Base-by-base conservation (phyloP, 805 yeast genomes). In the Candida piceae region DNA sequence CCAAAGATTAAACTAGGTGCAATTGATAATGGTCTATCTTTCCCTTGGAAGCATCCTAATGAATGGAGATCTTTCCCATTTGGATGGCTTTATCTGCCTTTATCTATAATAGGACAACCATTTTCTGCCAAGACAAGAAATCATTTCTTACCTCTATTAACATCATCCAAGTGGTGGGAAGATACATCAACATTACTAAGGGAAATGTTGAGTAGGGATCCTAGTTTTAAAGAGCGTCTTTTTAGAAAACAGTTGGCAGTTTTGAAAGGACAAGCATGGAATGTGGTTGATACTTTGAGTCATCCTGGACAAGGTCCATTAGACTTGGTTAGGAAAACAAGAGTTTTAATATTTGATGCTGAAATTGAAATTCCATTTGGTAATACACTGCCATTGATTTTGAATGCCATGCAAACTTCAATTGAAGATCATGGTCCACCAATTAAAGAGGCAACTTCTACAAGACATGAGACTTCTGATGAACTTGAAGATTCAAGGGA, bases 21-120 rank as follows among this genome's bases (percentile, higher is more conserved):
- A 1, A 82, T 82, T 31, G 89, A 82, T 49, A 79, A 84, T 12
- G 88, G 88, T 0, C 62, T 82, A 21, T 69, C 88, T 0, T 81
- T 78, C 48, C 89, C 90, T 5, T 82, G 87, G 87, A 81, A 82
- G 49, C 86, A 80, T 45, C 89, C 89, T 0, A 84, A 82, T 56
- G 87, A 80, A 50, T 80, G 88, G 86, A 60, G 89, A 38, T 78
- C 85, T 1, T 82, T 78, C 48, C 89, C 89, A 0, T 82, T 72
- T 58, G 89, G 89, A 0, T 82, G 90, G 90, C 58, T 82, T 18
- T 80, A 76, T 48, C 57, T 82, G 23, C 89, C 89, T 1, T 57
- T 72, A 10, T 64, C 74, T 9, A 53, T 82, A 5, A 76, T 82
- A 34, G 85, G 85, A 0, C 80, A 73, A 40, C 87, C 87, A 4